Percentiles rank a stretch among this genome's conserved stretches.
These are phyloP conservation scores for Eutrema heterophyllum DNA, from an alignment of 345 rosid genomes.

Conservation along the genomic window DNA sequence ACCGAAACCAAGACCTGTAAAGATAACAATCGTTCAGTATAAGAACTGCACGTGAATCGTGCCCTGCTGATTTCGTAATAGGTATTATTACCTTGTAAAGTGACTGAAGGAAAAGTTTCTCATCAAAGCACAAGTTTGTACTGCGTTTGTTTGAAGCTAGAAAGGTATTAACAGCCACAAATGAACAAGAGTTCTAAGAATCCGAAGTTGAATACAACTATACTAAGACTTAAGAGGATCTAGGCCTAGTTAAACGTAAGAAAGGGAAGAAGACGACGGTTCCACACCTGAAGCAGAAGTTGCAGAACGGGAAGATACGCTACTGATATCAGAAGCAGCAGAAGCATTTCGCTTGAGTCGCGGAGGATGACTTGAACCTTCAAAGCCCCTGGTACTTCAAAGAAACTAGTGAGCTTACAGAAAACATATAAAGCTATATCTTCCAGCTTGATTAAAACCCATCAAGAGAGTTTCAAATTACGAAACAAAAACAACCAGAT, in stretches of 20 bases:
- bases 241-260: not conserved
- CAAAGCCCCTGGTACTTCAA: constrained; percentile 43
- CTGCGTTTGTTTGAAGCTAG: constrained; percentile 52
- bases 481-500: not conserved
- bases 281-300: constrained; percentile 45
- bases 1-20: constrained; percentile 70
- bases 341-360: constrained; percentile 71
- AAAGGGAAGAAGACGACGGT: not conserved
- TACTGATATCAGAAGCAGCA: constrained; percentile 65
- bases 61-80: not conserved
- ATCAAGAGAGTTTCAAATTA: not conserved
- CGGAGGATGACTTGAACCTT: constrained; percentile 41
- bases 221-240: not conserved
- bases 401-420: not conserved
- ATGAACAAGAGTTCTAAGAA: not conserved
- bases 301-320: constrained; percentile 44
- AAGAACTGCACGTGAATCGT: not conserved
- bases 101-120: constrained; percentile 73
- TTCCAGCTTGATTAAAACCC: not conserved
- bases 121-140: constrained; percentile 78
- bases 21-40: not conserved
- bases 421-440: not conserved
- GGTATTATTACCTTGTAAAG: constrained; percentile 69
- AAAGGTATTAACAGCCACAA: constrained; percentile 14
- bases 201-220: not conserved